Percentiles rank a stretch among this genome's conserved stretches.
These are phyloP conservation scores for Salix caprea DNA, from an alignment of 345 rosid species.

Conservation along the genomic window DNA sequence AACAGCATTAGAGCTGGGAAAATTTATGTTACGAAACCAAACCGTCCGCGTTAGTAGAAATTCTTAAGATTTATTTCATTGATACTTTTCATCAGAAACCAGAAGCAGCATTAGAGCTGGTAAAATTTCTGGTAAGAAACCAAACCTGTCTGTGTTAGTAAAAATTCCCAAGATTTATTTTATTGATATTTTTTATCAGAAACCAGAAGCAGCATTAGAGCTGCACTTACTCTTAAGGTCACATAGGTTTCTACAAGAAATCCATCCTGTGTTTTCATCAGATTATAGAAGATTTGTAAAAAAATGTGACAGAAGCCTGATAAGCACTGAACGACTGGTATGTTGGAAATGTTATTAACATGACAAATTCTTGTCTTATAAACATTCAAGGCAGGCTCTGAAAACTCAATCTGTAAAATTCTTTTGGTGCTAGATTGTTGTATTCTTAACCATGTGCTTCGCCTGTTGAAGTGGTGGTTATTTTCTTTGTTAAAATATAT, in stretches of 20 bases:
- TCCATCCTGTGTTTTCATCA: neutral
- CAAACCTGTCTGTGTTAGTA: too few relatives aligned
- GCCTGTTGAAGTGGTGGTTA: neutral
- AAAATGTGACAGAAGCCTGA: conserved; percentile 81
- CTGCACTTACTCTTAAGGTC: neutral
- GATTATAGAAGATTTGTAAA: conserved; percentile 19
- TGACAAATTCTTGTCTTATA: neutral
- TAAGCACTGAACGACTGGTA: conserved; percentile 88
- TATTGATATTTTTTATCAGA: neutral
- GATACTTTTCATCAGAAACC: neutral
- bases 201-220: neutral
- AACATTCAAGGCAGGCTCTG: neutral
- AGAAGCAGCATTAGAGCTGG: neutral
- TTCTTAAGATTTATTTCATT: neutral
- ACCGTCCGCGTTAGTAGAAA: too few relatives aligned
- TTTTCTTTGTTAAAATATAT: neutral
- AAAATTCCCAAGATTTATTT: neutral
- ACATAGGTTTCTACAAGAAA: neutral
- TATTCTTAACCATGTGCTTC: neutral
- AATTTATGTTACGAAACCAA: too few relatives aligned
- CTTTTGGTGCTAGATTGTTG: neutral
- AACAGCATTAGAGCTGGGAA: neutral
- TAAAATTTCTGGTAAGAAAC: too few relatives aligned
- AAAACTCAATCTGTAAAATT: neutral
- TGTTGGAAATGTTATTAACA: neutral